phyloP scores from a whole-genome alignment of 805 yeast species.

The Teunomyces funiuensis region DNA sequence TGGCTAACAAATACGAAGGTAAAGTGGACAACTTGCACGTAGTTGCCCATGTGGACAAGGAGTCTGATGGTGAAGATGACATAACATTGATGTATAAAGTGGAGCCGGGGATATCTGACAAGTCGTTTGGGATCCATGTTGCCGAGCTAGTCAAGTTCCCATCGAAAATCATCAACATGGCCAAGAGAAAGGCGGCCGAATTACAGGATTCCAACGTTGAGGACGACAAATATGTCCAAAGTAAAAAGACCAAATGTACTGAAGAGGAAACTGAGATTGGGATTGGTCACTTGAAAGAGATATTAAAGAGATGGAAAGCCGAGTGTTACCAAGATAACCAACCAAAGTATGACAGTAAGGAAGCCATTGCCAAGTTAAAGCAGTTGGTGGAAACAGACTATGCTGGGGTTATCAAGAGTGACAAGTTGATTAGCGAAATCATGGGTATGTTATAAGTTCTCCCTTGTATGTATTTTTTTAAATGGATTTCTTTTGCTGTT shows the following conservation, averaged over 20 bases:
- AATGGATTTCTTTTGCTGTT: slow-evolving; percentile 12
- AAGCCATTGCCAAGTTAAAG: slow-evolving; percentile 40
- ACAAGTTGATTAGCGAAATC: slow-evolving; percentile 49
- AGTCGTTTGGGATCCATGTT: slow-evolving; percentile 96
- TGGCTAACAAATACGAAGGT: slow-evolving; percentile 55
- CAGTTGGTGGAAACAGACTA: slow-evolving; percentile 29
- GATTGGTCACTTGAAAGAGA: slow-evolving; percentile 44
- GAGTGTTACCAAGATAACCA: slow-evolving; percentile 34
- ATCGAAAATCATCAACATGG: slow-evolving; percentile 85
- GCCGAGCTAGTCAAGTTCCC: slow-evolving; percentile 97
- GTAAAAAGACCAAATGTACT: slow-evolving; percentile 52
- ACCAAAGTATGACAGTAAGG: slow-evolving; percentile 29
- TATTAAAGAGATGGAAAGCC: slow-evolving; percentile 56
- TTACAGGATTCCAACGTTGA: slow-evolving; percentile 58
- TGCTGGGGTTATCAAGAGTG: slow-evolving; percentile 17
- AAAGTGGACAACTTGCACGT: slow-evolving; percentile 86
- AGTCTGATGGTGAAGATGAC: slow-evolving; percentile 48
- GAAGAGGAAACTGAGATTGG: slow-evolving; percentile 56
- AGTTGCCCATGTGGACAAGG: slow-evolving; percentile 79
- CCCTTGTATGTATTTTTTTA: slow-evolving; percentile 6
- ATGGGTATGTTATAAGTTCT: slow-evolving; percentile 36
- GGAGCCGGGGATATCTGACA: slow-evolving; percentile 94
- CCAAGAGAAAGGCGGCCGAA: slow-evolving; percentile 89
- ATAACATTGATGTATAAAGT: slow-evolving; percentile 89
- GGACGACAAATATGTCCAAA: slow-evolving; percentile 41